phyloP scores from a whole-genome alignment of 2,329 filamentous ascomycete genomes.

The Leptographium lundbergii region DNA sequence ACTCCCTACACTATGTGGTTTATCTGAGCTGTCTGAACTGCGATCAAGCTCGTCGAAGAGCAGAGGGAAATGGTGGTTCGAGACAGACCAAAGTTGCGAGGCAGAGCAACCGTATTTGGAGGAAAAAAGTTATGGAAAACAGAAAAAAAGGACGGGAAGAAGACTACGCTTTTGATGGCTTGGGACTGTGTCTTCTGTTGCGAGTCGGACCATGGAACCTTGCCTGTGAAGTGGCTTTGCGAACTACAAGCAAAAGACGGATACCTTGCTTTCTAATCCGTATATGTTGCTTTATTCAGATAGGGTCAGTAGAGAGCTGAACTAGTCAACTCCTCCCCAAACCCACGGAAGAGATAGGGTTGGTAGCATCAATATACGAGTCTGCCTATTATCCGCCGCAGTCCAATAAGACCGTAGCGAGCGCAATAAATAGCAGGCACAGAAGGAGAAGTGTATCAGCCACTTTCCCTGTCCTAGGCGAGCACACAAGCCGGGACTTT shows the following conservation, averaged over 20 bases:
- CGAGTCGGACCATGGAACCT: not conserved
- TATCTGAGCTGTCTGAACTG: conserved; percentile 18
- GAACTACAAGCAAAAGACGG: not conserved
- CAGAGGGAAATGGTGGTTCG: not conserved
- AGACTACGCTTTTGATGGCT: not conserved
- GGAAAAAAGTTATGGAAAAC: not conserved
- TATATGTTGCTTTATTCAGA: not conserved
- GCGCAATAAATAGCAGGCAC: not conserved
- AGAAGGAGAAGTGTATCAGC: no score
- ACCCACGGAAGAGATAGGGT: not conserved
- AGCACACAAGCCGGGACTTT: not conserved
- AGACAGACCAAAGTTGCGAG: not conserved
- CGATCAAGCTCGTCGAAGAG: not conserved
- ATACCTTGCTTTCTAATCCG: not conserved
- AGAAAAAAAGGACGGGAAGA: not conserved
- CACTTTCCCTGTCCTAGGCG: not conserved
- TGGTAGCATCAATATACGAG: not conserved
- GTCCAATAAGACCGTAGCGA: not conserved
- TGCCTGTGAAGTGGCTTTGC: not conserved
- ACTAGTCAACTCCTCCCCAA: not conserved
- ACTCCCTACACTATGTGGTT: conserved; percentile 32
- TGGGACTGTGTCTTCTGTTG: not conserved
- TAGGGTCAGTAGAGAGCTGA: not conserved
- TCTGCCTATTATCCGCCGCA: not conserved
- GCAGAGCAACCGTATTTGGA: not conserved